Conservation (phyloP, 257 asterid genomes). For the Nemophila menziesii region DNA sequence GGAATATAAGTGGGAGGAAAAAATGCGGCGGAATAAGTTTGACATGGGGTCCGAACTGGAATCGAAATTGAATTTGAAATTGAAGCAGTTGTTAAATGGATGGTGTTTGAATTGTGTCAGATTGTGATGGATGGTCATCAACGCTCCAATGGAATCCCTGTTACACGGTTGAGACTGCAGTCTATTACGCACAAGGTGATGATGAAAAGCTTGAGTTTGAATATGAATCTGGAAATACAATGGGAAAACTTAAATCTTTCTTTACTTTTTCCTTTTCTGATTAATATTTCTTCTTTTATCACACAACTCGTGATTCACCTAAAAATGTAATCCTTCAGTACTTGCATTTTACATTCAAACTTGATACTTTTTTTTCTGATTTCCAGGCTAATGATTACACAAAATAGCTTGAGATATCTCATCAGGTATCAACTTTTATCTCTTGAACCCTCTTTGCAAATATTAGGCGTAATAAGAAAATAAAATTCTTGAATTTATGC, state of each 20-base stretch:
- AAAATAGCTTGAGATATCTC: constrained; percentile 63
- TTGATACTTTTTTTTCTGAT: constrained; percentile 3
- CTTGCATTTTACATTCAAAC: neutral
- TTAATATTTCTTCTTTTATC: neutral
- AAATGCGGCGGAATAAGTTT: no score
- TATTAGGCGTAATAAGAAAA: neutral
- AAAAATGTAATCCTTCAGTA: no score
- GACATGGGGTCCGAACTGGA: no score
- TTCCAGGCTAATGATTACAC: constrained; percentile 64
- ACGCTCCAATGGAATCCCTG: constrained; percentile 90
- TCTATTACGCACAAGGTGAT: constrained; percentile 79
- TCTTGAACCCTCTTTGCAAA: constrained; percentile 3
- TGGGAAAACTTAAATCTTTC: constrained; percentile 34
- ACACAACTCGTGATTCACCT: neutral
- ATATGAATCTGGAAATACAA: constrained; percentile 90
- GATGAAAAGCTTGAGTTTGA: constrained; percentile 93
- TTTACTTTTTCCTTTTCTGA: constrained; percentile 1
- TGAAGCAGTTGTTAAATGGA: no score
- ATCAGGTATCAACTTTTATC: constrained; percentile 45
- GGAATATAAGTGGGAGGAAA: no score
- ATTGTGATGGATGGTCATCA: constrained; percentile 98
- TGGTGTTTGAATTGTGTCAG: constrained; percentile 29
- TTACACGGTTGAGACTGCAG: constrained; percentile 69
- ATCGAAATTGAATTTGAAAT: no score
- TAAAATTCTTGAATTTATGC: neutral